A percentile compares a stretch with the other conserved stretches of the same genome.
Conservation (phyloP, 768 basidiomycete genomes). For the Hydnomerulius pinastri region DNA sequence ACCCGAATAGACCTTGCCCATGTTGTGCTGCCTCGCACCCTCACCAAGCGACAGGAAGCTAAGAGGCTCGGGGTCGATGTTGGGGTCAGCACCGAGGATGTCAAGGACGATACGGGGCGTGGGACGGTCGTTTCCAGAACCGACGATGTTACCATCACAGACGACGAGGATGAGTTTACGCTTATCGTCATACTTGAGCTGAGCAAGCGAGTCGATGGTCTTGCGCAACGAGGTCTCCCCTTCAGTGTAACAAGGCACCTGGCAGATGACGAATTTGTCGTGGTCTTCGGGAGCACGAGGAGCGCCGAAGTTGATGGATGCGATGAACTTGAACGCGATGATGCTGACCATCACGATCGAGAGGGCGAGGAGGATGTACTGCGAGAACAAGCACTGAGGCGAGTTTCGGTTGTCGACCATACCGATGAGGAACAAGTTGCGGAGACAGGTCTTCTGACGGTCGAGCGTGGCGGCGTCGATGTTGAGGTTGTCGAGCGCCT, state of each 20-base stretch:
- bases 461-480: constrained; percentile 62
- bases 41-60: constrained; percentile 94
- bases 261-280: constrained; percentile 97
- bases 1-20: constrained; percentile 97
- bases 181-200: constrained; percentile 97
- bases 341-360: constrained; percentile 92
- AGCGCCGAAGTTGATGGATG: constrained; percentile 81
- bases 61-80: constrained; percentile 91
- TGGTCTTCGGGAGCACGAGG: constrained; percentile 88
- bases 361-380: constrained; percentile 86
- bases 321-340: constrained; percentile 95
- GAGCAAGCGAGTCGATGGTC: constrained; percentile 93
- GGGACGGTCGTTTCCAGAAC: constrained; percentile 93
- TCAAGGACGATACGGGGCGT: constrained; percentile 97
- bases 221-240: constrained; percentile 81
- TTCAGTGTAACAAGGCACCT: constrained; percentile 98
- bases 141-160: constrained; percentile 98
- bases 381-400: constrained; percentile 88
- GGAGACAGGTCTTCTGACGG: constrained; percentile 83
- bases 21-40: constrained; percentile 94
- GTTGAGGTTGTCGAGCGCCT: constrained; percentile 59
- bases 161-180: constrained; percentile 91
- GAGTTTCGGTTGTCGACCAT: constrained; percentile 92
- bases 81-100: constrained; percentile 92
- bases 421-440: constrained; percentile 91